Percentiles rank a stretch among this genome's conserved stretches.
phyloP scores from a whole-genome alignment of 176 grass and related monocot species.

The Phragmites australis region DNA sequence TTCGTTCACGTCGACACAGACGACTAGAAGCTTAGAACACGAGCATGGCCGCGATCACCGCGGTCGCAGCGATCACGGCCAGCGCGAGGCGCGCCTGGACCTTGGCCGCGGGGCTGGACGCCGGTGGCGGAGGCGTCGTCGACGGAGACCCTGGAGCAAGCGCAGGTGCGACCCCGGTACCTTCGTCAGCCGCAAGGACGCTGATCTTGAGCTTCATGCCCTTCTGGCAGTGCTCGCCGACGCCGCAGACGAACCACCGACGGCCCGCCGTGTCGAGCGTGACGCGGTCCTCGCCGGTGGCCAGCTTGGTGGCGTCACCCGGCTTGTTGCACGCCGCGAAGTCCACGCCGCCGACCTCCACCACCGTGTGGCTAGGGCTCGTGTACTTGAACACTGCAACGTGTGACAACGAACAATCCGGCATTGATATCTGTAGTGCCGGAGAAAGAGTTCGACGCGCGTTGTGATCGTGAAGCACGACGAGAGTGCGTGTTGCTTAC shows the following conservation, averaged over 20 bases:
- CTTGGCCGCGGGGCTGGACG: conserved; percentile 13
- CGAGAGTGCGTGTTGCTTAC: conserved; percentile 5
- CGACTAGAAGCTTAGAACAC: conserved; percentile 19
- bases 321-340: conserved; percentile 29
- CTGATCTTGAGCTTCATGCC: conserved; percentile 50
- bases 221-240: conserved; percentile 32
- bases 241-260: conserved; percentile 52
- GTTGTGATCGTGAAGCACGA: too few relatives aligned
- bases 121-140: background rate
- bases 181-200: background rate
- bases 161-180: background rate
- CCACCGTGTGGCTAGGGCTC: conserved; percentile 19
- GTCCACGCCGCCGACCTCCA: conserved; percentile 37
- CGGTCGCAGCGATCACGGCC: background rate
- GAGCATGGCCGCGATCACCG: conserved; percentile 12
- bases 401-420: background rate
- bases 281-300: conserved; percentile 35
- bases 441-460: too few relatives aligned
- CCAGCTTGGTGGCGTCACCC: background rate
- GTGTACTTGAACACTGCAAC: conserved; percentile 58
- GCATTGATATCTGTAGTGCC: too few relatives aligned
- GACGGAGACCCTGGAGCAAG: background rate
- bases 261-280: conserved; percentile 23
- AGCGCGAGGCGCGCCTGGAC: background rate
- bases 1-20: background rate